Conservation (phyloP, 169 alveolate genomes). For the Cyclospora cayetanensis region DNA sequence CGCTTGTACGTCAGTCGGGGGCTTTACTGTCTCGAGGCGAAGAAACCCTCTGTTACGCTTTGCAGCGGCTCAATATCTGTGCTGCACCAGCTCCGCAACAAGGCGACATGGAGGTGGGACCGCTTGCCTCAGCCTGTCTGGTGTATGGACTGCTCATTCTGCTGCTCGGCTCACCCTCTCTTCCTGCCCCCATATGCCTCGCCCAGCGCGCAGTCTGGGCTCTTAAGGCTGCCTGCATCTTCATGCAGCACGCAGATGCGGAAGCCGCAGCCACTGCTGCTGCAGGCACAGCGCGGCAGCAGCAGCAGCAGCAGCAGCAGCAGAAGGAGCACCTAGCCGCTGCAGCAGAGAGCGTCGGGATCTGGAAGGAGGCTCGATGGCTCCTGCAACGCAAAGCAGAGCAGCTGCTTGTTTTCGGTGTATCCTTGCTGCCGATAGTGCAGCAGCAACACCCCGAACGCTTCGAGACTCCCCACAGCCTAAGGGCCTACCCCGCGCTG, state of each 20-base stretch:
- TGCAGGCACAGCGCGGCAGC: slow-evolving; percentile 12
- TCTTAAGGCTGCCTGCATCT: slow-evolving; percentile 27
- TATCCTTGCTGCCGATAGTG: slow-evolving; percentile 30
- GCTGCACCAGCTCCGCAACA: slow-evolving; percentile 26
- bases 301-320: slow-evolving; percentile 21
- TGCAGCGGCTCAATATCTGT: slow-evolving; percentile 33
- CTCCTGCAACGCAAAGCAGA: slow-evolving; percentile 40
- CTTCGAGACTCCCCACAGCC: slow-evolving; percentile 26
- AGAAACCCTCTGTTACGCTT: background rate
- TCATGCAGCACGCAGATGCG: slow-evolving; percentile 49
- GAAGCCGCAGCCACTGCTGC: no score
- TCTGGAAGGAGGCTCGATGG: slow-evolving; percentile 31
- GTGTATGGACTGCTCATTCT: slow-evolving; percentile 18
- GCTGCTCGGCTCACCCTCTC: background rate
- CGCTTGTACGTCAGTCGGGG: background rate
- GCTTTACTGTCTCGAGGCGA: background rate
- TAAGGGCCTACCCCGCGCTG: slow-evolving; percentile 18
- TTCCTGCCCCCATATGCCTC: background rate
- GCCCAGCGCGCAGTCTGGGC: background rate
- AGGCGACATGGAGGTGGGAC: slow-evolving; percentile 44
- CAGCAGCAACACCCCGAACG: slow-evolving; percentile 25
- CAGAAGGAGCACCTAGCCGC: slow-evolving; percentile 1
- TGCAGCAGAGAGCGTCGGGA: slow-evolving; percentile 36
- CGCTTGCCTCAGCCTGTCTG: background rate
- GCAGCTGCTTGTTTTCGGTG: slow-evolving; percentile 16